Evolutionary conservation across 768 basidiomycete genomes (phyloP).

Genomic region (Dacryopinax spathularia): DNA sequence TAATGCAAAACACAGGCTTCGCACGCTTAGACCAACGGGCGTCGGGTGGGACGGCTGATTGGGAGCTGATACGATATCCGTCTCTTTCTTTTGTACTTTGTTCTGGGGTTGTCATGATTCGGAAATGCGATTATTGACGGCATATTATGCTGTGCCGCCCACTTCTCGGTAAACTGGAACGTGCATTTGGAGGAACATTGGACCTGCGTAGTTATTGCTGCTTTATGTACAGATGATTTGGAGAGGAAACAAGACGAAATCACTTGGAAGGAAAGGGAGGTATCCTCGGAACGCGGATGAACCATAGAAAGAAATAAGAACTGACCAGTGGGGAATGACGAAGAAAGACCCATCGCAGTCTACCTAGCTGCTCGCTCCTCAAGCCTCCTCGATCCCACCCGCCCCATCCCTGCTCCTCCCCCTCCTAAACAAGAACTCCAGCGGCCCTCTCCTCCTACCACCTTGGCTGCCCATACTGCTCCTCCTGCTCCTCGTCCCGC

Average conservation of each 20-base stretch:
- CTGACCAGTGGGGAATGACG: no score
- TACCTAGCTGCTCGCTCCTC: no score
- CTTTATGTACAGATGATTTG: no score
- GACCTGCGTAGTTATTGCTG: no score
- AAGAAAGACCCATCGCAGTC: no score
- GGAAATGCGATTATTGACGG: neutral
- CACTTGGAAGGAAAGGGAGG: no score
- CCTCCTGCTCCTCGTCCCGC: neutral
- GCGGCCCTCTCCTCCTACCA: neutral
- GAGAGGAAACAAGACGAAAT: no score
- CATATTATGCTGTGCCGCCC: neutral
- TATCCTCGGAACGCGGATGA: no score
- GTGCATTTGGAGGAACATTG: no score
- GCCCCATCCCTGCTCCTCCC: neutral
- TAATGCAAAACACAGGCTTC: constrained; percentile 90
- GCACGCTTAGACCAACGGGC: constrained; percentile 97
- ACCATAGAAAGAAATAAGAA: no score
- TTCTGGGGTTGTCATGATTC: neutral
- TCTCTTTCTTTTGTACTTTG: neutral
- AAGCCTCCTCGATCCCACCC: neutral
- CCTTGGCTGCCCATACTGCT: neutral
- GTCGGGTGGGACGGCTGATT: constrained; percentile 54
- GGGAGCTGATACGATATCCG: constrained; percentile 60
- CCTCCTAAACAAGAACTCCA: neutral
- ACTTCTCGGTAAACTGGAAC: no score